Conservation (phyloP, 805 yeast species). For the Yarrowia sp. region DNA sequence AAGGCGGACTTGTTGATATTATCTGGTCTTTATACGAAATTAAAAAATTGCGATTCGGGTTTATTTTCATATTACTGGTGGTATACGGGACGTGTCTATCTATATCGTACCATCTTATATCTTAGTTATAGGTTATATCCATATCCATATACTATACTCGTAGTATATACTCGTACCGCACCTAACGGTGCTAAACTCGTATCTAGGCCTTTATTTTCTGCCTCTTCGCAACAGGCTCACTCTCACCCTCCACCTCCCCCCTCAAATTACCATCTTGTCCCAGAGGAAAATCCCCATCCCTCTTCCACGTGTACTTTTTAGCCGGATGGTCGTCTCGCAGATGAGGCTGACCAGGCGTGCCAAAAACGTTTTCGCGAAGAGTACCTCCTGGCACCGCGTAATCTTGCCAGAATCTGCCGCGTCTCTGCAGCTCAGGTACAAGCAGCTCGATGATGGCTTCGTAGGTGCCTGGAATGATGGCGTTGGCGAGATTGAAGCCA, state of each 20-base stretch:
- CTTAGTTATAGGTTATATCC: too few species aligned
- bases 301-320: slow-evolving; percentile 20
- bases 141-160: too few species aligned
- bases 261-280: neutral
- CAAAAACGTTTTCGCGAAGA: slow-evolving; percentile 40
- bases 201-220: too few species aligned
- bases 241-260: neutral
- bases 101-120: too few species aligned
- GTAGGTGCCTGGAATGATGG: slow-evolving; percentile 41
- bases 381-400: slow-evolving; percentile 40
- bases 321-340: slow-evolving; percentile 31
- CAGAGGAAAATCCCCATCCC: neutral
- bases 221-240: too few species aligned
- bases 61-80: too few species aligned
- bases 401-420: slow-evolving; percentile 41
- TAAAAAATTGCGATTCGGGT: too few species aligned
- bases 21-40: too few species aligned
- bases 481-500: slow-evolving; percentile 45
- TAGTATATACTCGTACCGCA: too few species aligned
- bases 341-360: slow-evolving; percentile 26
- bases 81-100: too few species aligned
- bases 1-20: too few species aligned
- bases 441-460: slow-evolving; percentile 42
- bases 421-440: slow-evolving; percentile 41
- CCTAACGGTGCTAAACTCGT: too few species aligned